A percentile compares a stretch with the other conserved stretches of the same genome.
phyloP scores from a whole-genome alignment of 176 grass and related monocot species.

The Aegilops longissima region DNA sequence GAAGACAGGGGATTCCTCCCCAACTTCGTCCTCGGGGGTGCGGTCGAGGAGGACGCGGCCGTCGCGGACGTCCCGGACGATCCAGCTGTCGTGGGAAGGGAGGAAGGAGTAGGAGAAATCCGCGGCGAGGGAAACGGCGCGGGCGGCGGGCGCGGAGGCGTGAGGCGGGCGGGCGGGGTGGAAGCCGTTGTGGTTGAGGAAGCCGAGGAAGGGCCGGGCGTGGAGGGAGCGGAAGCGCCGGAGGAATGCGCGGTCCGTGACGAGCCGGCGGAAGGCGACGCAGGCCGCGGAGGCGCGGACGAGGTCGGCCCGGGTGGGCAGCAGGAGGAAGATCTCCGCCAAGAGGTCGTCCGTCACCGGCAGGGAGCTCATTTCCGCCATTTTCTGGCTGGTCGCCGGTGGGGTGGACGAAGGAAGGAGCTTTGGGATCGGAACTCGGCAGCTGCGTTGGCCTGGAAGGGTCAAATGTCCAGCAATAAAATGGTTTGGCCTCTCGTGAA shows the following conservation, averaged over 20 bases:
- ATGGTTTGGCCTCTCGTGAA: neutral
- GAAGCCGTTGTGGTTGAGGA: constrained; percentile 30
- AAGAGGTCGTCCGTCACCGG: constrained; percentile 27
- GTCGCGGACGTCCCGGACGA: constrained; percentile 33
- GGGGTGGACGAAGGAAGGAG: neutral
- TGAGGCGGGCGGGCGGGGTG: constrained; percentile 27
- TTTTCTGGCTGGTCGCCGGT: neutral
- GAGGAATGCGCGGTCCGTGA: constrained; percentile 36
- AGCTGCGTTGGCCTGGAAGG: too few relatives aligned
- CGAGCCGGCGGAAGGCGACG: constrained; percentile 25
- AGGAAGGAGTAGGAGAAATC: constrained; percentile 50
- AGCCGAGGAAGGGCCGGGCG: constrained; percentile 32
- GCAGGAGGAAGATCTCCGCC: constrained; percentile 41
- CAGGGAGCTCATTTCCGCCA: constrained; percentile 26
- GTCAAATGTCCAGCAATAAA: neutral
- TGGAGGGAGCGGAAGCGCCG: constrained; percentile 39
- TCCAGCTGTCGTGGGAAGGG: constrained; percentile 21
- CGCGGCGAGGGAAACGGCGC: constrained; percentile 25
- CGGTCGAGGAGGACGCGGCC: constrained; percentile 47
- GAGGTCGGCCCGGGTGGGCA: constrained; percentile 25
- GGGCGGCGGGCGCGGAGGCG: constrained; percentile 10
- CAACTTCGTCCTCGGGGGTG: neutral
- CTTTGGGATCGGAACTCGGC: neutral
- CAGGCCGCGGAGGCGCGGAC: constrained; percentile 28
- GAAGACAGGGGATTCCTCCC: neutral